Evolutionary conservation across 352 stramenopile species (phyloP).

Genomic region (Globisporangium okanoganense): DNA sequence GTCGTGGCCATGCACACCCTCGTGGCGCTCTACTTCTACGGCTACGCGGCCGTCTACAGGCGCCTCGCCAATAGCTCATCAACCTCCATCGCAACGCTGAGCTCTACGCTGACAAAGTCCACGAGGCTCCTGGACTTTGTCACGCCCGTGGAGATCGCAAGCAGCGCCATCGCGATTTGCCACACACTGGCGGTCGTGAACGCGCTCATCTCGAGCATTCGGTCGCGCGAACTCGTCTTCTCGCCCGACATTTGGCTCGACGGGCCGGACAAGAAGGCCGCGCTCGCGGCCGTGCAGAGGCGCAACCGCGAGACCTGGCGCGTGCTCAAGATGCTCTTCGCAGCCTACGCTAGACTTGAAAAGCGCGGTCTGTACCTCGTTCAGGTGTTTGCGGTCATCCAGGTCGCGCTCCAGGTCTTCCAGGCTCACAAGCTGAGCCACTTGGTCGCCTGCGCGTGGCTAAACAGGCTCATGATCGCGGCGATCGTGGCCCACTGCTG

Average conservation of each 20-base stretch:
- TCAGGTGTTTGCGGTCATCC: slow-evolving; percentile 10
- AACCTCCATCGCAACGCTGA: background rate
- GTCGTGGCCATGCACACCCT: slow-evolving; percentile 3
- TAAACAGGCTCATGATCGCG: slow-evolving; percentile 18
- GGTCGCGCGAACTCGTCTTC: slow-evolving; percentile 14
- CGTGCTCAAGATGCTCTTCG: slow-evolving; percentile 6
- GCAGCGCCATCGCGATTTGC: slow-evolving; percentile 12
- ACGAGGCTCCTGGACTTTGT: slow-evolving; percentile 3
- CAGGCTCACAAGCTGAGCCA: slow-evolving; percentile 20
- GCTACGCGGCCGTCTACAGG: slow-evolving; percentile 10
- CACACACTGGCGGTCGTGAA: slow-evolving; percentile 14
- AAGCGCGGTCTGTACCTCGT: slow-evolving; percentile 9
- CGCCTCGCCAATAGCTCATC: background rate
- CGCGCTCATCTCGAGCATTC: slow-evolving; percentile 12
- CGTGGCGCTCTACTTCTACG: slow-evolving; percentile 11
- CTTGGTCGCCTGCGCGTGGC: slow-evolving; percentile 11
- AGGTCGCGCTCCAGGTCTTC: slow-evolving; percentile 24
- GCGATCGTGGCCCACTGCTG: slow-evolving; percentile 22
- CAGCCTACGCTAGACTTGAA: slow-evolving; percentile 8
- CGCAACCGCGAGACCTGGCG: slow-evolving; percentile 14
- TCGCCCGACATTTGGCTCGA: slow-evolving; percentile 16
- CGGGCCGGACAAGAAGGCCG: slow-evolving; percentile 9
- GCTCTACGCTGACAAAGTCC: background rate
- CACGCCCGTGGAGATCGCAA: slow-evolving; percentile 6
- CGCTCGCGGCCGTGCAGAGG: slow-evolving; percentile 1